Base-by-base conservation (phyloP, 2,329 filamentous ascomycete species). In the Claviceps sorghi region DNA sequence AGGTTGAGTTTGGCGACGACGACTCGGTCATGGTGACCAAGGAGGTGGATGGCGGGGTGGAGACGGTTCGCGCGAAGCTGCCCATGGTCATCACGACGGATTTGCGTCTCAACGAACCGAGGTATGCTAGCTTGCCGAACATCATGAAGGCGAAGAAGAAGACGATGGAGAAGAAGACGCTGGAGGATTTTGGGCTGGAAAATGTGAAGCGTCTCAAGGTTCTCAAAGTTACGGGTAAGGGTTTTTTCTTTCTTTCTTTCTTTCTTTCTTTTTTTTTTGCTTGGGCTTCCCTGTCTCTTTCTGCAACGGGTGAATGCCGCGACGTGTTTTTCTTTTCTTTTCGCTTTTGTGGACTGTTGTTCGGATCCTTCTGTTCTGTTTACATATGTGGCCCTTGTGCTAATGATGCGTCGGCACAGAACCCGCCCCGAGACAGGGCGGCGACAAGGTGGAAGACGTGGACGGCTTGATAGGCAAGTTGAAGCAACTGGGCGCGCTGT, bases 101-200 rank as follows among this genome's bases (percentile, higher is more conserved):
- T 74, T 69, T 98, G 72, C 75, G 93, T 50, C 73, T 98, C 67
- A 98, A 98, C 65, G 88, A 94, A 79, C 93, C 93, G 54, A 77
- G 93, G 58, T 98, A 95, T 68, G 93, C 91, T 22, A 95, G 82
- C 69, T 69, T 98, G 79, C 91, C 90, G 49, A 97, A 97, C 67
- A 97, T 98, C 59, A 98, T 98, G 93, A 98, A 97, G 84, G 93
- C 93, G 51, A 98, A 98, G 86, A 98, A 97, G 86, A 98, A 98
- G 85, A 87, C 87, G 64, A 65, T 98, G 61, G 88, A 93, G 63
- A 97, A 96, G 84, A 85, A 88, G 78, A 88, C 79, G 58, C 68
- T 96, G 67, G 78, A 74, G 53, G 93, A 98, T 65, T 86, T 86
- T 67, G 88, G 86, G 2, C 71, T 95, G 44, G 83, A 89, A 61